Evolutionary conservation across 2,329 filamentous ascomycete genomes (phyloP), one percentile per base, ranked within the genome.

Genomic region (Pseudopyrenochaeta lycopersici): DNA sequence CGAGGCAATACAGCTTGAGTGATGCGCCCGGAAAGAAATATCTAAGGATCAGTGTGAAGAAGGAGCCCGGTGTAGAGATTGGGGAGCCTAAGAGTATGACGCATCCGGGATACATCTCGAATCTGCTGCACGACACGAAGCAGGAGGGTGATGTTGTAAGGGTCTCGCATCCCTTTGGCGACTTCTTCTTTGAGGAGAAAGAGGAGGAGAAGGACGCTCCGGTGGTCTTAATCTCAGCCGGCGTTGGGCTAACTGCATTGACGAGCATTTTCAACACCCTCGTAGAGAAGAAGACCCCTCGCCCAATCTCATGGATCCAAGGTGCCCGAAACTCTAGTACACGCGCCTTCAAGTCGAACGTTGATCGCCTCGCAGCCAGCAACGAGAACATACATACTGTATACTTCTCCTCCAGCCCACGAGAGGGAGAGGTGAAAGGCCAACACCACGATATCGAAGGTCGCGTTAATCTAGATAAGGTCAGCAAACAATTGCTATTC

Each of bases 41-140:
- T 74, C 90, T 90, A 74, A 85, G 90, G 27, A 88, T 92, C 75
- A 89, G 84, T 44, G 82, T 92, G 51, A 91, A 91, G 81, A 84
- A 82, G 54, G 88, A 91, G 66, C 72, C 77, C 2, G 87, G 86
- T 3, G 67, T 85, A 12, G 76, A 81, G 42, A 43, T 76, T 42
- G 70, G 77, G 2, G 76, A 82, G n/a, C 75, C 80, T 1, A 72
- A 74, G 40, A 78, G 80, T 17, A 75, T 78, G 60, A 74, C 81
- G 17, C 81, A 86, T 63, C 84, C 86, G 0, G 89, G 90, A 21
- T 82, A 87, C 54, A 82, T 92, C 15, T 91, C 88, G 44, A 91
- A 90, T 68, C 77, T 89, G 35, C 78, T 92, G 31, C 86, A 92
- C 68, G 84, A 87, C 59, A 75, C 78, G 15, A 83, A 86, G 70